phyloP scores from a whole-genome alignment of 2,329 filamentous ascomycete genomes.

The Botrytis hyacinthi region DNA sequence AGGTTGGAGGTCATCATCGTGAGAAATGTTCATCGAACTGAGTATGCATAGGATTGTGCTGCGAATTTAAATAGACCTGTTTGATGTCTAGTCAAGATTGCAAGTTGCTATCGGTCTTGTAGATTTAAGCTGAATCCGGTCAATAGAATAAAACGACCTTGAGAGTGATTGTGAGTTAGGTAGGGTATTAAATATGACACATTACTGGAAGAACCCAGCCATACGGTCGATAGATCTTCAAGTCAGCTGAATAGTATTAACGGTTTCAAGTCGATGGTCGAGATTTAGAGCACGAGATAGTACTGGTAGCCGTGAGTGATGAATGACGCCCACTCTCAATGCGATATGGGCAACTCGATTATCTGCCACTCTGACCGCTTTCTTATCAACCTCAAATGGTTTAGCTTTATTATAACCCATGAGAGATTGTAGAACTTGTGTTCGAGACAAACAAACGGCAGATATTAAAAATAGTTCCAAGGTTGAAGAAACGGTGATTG shows the following conservation, averaged over 20 bases:
- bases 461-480: neutral
- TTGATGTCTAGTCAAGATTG: neutral
- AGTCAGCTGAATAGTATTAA: slow-evolving; percentile 10
- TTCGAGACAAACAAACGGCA: neutral
- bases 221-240: slow-evolving; percentile 9
- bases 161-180: neutral
- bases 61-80: neutral
- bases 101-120: slow-evolving; percentile 26
- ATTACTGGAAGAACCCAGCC: neutral
- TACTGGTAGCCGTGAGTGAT: slow-evolving; percentile 6
- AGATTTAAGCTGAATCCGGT: slow-evolving; percentile 24
- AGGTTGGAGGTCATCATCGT: slow-evolving; percentile 39
- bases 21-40: neutral
- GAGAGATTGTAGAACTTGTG: neutral
- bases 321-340: neutral
- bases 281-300: slow-evolving; percentile 16
- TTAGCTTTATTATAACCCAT: neutral
- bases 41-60: neutral
- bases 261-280: slow-evolving; percentile 11
- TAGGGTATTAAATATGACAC: slow-evolving; percentile 9
- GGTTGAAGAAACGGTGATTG: neutral
- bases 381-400: slow-evolving; percentile 10
- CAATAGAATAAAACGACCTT: slow-evolving; percentile 27
- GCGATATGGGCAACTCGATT: neutral
- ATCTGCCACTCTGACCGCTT: slow-evolving; percentile 17